Conservation (phyloP, 257 asterid species). For the Solanum rostratum region DNA sequence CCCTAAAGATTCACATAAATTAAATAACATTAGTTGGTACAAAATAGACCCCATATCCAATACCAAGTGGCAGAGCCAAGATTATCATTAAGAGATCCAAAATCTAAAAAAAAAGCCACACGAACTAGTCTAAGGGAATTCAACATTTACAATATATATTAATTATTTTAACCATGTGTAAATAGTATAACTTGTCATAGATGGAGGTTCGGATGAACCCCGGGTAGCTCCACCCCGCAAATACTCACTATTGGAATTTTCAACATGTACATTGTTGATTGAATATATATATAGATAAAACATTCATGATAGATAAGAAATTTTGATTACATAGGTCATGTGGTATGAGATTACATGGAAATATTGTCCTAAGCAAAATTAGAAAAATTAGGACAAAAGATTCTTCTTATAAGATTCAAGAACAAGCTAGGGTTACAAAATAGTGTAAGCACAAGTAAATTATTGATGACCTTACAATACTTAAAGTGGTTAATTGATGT, state of each 20-base stretch:
- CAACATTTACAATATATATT: too few relatives aligned
- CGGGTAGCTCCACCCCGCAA: too few relatives aligned
- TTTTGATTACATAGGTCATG: not conserved
- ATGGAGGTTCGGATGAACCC: too few relatives aligned
- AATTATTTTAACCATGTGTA: too few relatives aligned
- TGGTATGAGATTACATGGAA: not conserved
- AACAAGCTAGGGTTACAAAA: constrained; percentile 4
- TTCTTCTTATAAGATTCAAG: not conserved
- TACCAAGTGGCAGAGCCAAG: not conserved
- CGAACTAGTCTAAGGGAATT: too few relatives aligned
- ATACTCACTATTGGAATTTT: not conserved
- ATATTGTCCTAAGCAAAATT: not conserved
- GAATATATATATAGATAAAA: not conserved
- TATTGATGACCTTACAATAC: constrained; percentile 9
- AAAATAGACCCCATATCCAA: not conserved
- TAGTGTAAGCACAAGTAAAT: constrained; percentile 12
- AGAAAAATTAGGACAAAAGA: not conserved
- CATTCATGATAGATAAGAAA: not conserved
- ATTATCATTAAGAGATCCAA: too few relatives aligned
- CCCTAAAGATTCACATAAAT: not conserved
- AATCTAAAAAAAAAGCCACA: too few relatives aligned
- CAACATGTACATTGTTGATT: not conserved
- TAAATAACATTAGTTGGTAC: not conserved
- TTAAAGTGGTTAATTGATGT: constrained; percentile 11
- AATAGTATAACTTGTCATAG: too few relatives aligned